Base-by-base conservation (phyloP, 371 early-diverging fungal genomes). In the Umbelopsis sp. region DNA sequence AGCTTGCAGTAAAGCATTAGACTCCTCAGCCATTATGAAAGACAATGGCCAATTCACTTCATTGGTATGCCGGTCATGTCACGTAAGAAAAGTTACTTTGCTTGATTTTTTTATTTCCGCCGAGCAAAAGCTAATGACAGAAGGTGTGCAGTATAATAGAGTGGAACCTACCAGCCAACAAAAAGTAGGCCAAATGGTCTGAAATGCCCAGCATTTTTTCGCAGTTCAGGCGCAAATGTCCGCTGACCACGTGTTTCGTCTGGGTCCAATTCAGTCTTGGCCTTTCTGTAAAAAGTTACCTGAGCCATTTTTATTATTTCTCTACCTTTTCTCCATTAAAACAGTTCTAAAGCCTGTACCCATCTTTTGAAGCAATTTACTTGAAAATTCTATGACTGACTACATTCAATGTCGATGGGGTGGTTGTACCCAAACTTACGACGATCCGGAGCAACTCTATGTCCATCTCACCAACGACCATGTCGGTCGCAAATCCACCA, bases 401-500 rank as follows among this genome's bases (percentile, higher is more conserved):
- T 57, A 57, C 35, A 57, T 57, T 57, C 57, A 57, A 57, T 89
- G 90, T 66, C 81, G 70, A 29, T 89, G 90, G 90, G 63, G 70
- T 14, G 69, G 65, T 29, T 89, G 90, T 63, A 44, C 62, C 44
- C 68, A 70, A 46, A 70, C 67, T 45, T 94, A 93, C 72, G 78
- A 77, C n/a, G 91, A 90, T 78, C 84, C 91, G 24, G 94, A 94
- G 72, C 76, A 78, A 29, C 88, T 97, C 44, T 97, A 90, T 72
- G 77, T 78, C 32, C 98, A 97, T 78, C 80, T 96, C 65, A 87
- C 89, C 63, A 84, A 93, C 72, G 92, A 89, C 66, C 98, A 97
- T 74, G 87, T 97, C 48, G 97, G 97, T 22, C 86, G 96, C 70
- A 93, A 92, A 76, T 79, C 90, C n/a, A 90, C 91, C n/a, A 90